Base-by-base conservation (phyloP, 352 stramenopile genomes). In the Blastocystis sp. region DNA sequence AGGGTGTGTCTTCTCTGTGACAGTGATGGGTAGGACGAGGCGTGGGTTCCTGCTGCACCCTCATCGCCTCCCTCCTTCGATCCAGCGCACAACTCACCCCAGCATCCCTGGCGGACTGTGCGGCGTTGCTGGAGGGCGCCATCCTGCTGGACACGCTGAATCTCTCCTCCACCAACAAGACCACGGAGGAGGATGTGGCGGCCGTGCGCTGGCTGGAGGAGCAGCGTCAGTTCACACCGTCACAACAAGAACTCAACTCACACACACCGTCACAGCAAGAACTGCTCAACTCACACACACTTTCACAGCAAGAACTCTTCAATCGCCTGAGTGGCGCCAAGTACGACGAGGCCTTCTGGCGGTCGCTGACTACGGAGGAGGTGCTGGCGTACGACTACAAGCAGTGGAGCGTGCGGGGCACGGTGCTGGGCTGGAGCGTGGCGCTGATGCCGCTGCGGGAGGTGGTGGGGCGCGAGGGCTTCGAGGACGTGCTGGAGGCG, bases 131-230 rank as follows among this genome's bases (percentile, higher is more conserved):
- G 0, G 74, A 84, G 45, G 48, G 53, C 10, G 56, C 60, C 2
- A 64, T 84, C 48, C 74, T 84, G 3, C n/a, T 84, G 21, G 74
- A 84, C 28, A 84, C 74, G 38, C 41, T 84, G 74, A 69, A 84
- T 67, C 74, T 84, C 17, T 48, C 9, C 17, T 21, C 66, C 48
- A 28, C n/a, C 56, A 34, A 38, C 53, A 84, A 84, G 45, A 84
- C 74, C 3, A 84, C 74, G 11, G 28, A 41, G 10, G 4, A 52
- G 23, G 74, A 84, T 28, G 21, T 67, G 14, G n/a, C 10, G 10
- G 38, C 38, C 2, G 74, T 84, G 7, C 10, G 9, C 2, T 84
- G 74, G 74, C 61, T 84, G 19, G 45, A 84, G 53, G 19, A 53
- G 0, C 61, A 67, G 17, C 11, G 56, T 28, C 1, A 38, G 5